phyloP scores from a whole-genome alignment of 2,329 filamentous ascomycete species.

The Canariomyces notabilis region DNA sequence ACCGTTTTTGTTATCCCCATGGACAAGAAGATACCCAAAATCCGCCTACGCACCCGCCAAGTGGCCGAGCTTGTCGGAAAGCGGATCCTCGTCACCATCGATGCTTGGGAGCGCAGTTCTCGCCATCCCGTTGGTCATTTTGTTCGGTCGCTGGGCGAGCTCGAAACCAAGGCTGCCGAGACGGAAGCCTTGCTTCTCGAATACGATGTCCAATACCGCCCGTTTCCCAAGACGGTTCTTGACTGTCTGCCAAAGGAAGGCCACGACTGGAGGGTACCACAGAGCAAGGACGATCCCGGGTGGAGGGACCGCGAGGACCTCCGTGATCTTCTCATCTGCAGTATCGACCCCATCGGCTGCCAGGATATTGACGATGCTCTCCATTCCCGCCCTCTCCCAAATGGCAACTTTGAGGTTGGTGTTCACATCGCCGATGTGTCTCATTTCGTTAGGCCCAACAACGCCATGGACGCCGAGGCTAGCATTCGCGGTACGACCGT shows the following conservation, averaged over 20 bases:
- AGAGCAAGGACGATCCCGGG: slow-evolving; percentile 71
- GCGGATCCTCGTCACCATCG: slow-evolving; percentile 86
- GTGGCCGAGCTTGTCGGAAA: slow-evolving; percentile 85
- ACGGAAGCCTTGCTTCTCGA: slow-evolving; percentile 92
- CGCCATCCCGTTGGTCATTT: slow-evolving; percentile 92
- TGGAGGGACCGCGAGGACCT: slow-evolving; percentile 85
- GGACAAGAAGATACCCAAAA: slow-evolving; percentile 97
- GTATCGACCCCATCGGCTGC: slow-evolving; percentile 92
- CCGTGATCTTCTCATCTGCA: slow-evolving; percentile 83
- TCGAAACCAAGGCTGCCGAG: slow-evolving; percentile 96
- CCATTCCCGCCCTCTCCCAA: slow-evolving; percentile 76
- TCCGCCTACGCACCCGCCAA: slow-evolving; percentile 85
- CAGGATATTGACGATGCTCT: slow-evolving; percentile 98
- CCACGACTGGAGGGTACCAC: slow-evolving; percentile 88
- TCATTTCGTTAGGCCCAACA: slow-evolving; percentile 95
- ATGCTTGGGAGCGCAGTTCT: slow-evolving; percentile 91
- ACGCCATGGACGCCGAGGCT: slow-evolving; percentile 94
- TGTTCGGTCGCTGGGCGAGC: slow-evolving; percentile 82
- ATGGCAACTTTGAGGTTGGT: slow-evolving; percentile 92
- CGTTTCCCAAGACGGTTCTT: slow-evolving; percentile 91
- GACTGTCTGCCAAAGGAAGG: slow-evolving; percentile 90
- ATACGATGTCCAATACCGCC: slow-evolving; percentile 95
- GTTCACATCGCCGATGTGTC: slow-evolving; percentile 99
- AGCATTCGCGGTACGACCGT: slow-evolving; percentile 93
- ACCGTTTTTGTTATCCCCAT: slow-evolving; percentile 94